Conservation (phyloP, 1,139 yeast genomes). For the Meyerozyma elateridarum region DNA sequence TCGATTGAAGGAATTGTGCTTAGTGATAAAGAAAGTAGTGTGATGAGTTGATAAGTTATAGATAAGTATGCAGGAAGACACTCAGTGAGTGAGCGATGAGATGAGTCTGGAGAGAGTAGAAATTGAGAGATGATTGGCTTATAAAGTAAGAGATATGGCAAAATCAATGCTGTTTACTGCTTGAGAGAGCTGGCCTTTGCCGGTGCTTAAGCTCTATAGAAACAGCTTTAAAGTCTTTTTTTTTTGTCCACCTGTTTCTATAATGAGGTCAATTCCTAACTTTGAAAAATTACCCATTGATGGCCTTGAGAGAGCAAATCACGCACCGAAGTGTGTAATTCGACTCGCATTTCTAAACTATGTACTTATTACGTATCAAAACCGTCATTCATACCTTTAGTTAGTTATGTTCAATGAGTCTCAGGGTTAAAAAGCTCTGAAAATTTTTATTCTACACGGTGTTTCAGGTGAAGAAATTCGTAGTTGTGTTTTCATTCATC, state of each 20-base stretch:
- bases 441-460: constrained; percentile 49
- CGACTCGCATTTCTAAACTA: no score
- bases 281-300: not conserved
- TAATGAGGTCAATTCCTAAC: constrained; percentile 8
- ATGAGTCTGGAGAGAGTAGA: no score
- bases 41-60: not conserved
- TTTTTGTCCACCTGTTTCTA: constrained; percentile 4
- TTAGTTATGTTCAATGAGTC: constrained; percentile 7
- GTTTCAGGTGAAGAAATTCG: constrained; percentile 69
- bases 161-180: no score
- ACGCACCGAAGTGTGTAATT: no score
- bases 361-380: no score
- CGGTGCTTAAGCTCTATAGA: no score
- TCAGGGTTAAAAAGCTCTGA: constrained; percentile 75
- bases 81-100: constrained; percentile 14
- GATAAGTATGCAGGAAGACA: constrained; percentile 6
- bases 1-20: constrained; percentile 10
- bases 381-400: no score
- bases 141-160: no score
- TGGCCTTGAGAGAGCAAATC: not conserved
- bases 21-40: constrained; percentile 13
- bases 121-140: no score
- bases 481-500: constrained; percentile 41
- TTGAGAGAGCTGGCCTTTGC: no score
- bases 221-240: no score